These are phyloP conservation scores for Verbascum thapsus DNA, from an alignment of 257 asterid genomes.

Conservation along the genomic window DNA sequence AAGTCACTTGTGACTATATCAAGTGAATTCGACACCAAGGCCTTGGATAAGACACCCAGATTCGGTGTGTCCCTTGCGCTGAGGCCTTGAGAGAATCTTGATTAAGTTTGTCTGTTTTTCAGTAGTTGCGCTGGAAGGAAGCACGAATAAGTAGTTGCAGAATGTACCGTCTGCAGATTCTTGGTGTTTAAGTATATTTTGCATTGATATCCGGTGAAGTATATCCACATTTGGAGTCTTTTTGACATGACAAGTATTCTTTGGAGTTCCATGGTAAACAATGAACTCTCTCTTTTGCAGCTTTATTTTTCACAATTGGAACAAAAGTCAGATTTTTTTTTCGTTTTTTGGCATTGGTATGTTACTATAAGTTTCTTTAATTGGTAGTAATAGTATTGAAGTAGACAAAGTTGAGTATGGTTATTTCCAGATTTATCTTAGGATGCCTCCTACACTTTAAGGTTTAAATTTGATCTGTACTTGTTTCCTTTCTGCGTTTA, in stretches of 20 bases:
- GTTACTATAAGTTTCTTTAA: neutral
- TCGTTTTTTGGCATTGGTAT: neutral
- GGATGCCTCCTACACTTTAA: too few relatives aligned
- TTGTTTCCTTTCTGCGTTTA: too few relatives aligned
- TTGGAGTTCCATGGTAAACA: slow-evolving; percentile 32
- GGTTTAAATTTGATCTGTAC: too few relatives aligned
- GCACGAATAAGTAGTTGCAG: slow-evolving; percentile 44
- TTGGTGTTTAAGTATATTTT: slow-evolving; percentile 30
- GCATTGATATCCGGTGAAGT: slow-evolving; percentile 21
- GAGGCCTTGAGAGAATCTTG: slow-evolving; percentile 46
- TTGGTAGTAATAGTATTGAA: neutral
- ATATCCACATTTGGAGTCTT: slow-evolving; percentile 16
- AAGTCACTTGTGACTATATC: slow-evolving; percentile 70
- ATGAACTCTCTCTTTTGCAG: slow-evolving; percentile 20
- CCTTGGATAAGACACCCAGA: slow-evolving; percentile 76
- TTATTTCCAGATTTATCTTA: too few relatives aligned
- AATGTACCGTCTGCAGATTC: slow-evolving; percentile 25
- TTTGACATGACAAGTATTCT: slow-evolving; percentile 32
- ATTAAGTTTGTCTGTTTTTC: slow-evolving; percentile 19
- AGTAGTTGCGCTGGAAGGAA: slow-evolving; percentile 34
- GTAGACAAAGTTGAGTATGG: too few relatives aligned
- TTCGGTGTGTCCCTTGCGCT: slow-evolving; percentile 72
- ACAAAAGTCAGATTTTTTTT: neutral
- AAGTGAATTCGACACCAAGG: slow-evolving; percentile 77
- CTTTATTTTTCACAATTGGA: neutral